Conservation (phyloP, 495 filamentous ascomycete species). For the Neurospora sp. region DNA sequence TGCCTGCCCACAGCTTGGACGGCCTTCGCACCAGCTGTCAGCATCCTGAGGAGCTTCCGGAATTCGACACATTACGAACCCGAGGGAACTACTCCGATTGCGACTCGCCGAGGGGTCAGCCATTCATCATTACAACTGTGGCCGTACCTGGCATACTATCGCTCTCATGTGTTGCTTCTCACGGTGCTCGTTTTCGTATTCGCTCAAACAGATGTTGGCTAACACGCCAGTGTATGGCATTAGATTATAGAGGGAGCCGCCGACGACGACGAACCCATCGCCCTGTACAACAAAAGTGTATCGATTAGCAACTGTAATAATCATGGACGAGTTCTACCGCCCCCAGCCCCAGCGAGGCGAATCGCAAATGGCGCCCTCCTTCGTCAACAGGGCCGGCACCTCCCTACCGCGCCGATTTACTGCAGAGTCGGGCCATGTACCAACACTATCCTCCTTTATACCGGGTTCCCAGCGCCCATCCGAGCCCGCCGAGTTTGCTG, state of each 20-base stretch:
- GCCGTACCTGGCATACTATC: neutral
- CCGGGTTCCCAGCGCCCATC: constrained; percentile 25
- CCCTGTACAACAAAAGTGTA: constrained; percentile 35
- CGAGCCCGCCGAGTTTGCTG: constrained; percentile 35
- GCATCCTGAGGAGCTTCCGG: neutral
- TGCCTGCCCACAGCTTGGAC: neutral
- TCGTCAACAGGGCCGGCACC: constrained; percentile 55
- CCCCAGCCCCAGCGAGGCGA: constrained; percentile 62
- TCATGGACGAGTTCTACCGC: constrained; percentile 55
- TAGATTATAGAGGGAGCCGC: constrained; percentile 18
- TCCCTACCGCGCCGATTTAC: constrained; percentile 82
- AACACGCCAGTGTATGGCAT: neutral
- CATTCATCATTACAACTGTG: neutral
- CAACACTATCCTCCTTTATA: constrained; percentile 65
- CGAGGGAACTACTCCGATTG: neutral
- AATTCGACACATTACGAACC: neutral
- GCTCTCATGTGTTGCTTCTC: neutral
- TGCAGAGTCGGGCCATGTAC: constrained; percentile 77
- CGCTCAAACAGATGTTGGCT: neutral
- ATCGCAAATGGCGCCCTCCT: constrained; percentile 51
- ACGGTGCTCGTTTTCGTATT: neutral
- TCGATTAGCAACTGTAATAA: constrained; percentile 25
- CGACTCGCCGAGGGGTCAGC: neutral
- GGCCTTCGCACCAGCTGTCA: neutral
- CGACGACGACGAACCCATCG: constrained; percentile 26